Conservation (phyloP, 257 asterid species). For the Solanum tacnaense region DNA sequence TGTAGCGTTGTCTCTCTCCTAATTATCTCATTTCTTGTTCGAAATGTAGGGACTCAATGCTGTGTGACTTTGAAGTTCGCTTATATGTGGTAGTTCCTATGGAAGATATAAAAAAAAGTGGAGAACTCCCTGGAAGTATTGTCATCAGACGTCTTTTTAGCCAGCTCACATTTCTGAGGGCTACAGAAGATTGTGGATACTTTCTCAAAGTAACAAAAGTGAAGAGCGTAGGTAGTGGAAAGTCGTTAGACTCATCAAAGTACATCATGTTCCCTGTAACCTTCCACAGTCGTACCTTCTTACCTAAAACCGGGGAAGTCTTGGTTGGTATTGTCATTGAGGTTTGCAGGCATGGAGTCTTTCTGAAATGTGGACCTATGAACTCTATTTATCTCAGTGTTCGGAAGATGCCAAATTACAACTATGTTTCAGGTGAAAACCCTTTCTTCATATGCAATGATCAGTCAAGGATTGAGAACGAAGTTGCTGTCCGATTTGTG, state of each 20-base stretch:
- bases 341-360: conserved; percentile 27
- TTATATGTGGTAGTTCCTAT: conserved; percentile 28
- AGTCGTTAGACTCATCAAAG: conserved; percentile 1
- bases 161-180: conserved; percentile 22
- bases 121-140: conserved; percentile 22
- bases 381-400: conserved; percentile 34
- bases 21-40: background rate
- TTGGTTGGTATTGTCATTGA: conserved; percentile 43
- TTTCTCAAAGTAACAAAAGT: conserved; percentile 51
- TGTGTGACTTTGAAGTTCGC: conserved; percentile 19
- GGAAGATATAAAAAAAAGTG: conserved; percentile 12
- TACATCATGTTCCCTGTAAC: conserved; percentile 38
- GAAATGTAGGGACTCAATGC: conserved; percentile 25
- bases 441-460: conserved; percentile 29
- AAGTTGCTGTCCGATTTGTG: conserved; percentile 36
- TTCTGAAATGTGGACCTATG: conserved; percentile 82
- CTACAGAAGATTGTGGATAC: conserved; percentile 44
- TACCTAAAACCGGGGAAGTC: conserved; percentile 54
- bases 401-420: conserved; percentile 44
- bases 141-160: conserved; percentile 27
- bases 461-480: conserved; percentile 50
- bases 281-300: conserved; percentile 35
- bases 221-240: conserved; percentile 42
- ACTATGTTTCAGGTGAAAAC: conserved; percentile 21
- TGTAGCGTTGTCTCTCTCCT: background rate